A percentile compares a stretch with the other conserved stretches of the same genome.
These are phyloP conservation scores for Saussurea involucrata DNA, from an alignment of 129 eudicot species.

Conservation along the genomic window DNA sequence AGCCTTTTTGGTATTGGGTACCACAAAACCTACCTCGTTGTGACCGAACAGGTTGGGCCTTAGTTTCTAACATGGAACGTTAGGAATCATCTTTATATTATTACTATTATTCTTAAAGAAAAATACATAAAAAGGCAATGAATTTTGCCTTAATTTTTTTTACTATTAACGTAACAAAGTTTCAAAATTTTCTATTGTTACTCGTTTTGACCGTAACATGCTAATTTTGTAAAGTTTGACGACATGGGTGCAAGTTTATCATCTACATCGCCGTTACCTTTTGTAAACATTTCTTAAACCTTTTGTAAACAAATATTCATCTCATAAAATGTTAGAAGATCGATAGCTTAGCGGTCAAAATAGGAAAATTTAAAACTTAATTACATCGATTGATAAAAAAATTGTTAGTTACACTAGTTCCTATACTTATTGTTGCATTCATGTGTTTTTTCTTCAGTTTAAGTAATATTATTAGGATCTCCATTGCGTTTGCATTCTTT, in stretches of 20 bases:
- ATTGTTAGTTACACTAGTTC: background rate
- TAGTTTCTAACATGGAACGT: background rate
- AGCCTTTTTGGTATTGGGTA: background rate
- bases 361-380: background rate
- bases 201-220: background rate
- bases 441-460: background rate
- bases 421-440: background rate
- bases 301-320: background rate
- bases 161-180: background rate
- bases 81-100: background rate
- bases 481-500: background rate
- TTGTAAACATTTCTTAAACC: background rate
- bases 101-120: no score
- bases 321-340: background rate
- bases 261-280: background rate
- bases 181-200: no score
- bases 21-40: background rate
- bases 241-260: background rate
- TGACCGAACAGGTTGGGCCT: background rate
- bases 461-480: background rate
- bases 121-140: background rate
- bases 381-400: background rate
- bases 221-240: background rate
- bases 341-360: no score
- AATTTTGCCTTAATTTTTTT: background rate